Base-by-base conservation (phyloP, 805 yeast species). In the Saturnispora saitoi region DNA sequence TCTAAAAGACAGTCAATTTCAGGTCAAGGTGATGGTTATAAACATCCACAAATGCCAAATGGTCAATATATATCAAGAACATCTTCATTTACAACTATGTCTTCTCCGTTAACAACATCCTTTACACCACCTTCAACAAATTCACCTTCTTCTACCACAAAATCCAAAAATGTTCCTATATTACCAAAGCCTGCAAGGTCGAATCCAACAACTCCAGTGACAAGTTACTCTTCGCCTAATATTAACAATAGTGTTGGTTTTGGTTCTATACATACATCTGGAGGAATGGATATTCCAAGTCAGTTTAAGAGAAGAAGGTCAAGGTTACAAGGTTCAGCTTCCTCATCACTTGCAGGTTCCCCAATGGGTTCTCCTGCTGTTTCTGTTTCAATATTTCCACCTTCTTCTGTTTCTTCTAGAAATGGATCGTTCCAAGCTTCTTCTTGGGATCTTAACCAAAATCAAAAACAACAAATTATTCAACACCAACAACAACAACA, bases 1-100 rank as follows among this genome's bases (percentile, higher is more conserved):
- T 72, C 80, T 3, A 73, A 77, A 48, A 59, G 67, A 54, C 69
- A 65, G 40, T 52, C 62, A 11, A 37, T 57, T 10, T 49, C 51
- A 41, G 20, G 34, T 19, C 56, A 53, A 42, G 56, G 54, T 14
- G 54, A 53, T 30, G 56, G 54, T 9, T 51, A 53, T 32, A 53
- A 47, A 42, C 52, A 53, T 37, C 36, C 49, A 3, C 45, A 47
- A 29, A 26, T 32, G 40, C 30, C 32, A 19, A 17, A 19, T 20
- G 41, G 41, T 17, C 37, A 30, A 45, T 31, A 38, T 12, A 22
- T 31, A 12, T 24, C 42, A 9, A 37, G 48, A n/a, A 24, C 38
- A 10, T 31, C 42, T 12, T 45, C 48, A 3, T 20, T 45, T 9
- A 38, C 48, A n/a, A 39, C 46, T 10, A 38, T 51, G 32, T 24